These are phyloP conservation scores for Seiridium unicorne DNA, from an alignment of 2,329 filamentous ascomycete species.

Conservation along the genomic window DNA sequence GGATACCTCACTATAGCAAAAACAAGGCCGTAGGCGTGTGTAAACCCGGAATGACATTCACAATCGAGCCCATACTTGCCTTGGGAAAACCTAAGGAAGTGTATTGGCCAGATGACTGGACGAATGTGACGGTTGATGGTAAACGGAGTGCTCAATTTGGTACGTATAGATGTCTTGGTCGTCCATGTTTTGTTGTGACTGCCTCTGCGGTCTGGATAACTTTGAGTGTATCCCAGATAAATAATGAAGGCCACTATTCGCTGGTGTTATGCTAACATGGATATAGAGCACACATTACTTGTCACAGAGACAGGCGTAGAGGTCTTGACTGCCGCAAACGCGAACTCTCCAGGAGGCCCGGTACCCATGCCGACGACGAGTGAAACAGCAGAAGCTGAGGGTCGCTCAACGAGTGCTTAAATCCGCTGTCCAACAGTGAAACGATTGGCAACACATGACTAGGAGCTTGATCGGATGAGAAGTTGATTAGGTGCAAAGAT, in stretches of 20 bases:
- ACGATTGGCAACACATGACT: too few species aligned
- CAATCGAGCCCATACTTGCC: slow-evolving; percentile 96
- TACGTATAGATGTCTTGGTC: slow-evolving; percentile 36
- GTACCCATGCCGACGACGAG: slow-evolving; percentile 50
- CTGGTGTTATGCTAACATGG: slow-evolving; percentile 1
- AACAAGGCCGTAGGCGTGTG: slow-evolving; percentile 92
- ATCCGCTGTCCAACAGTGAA: too few species aligned
- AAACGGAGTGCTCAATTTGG: slow-evolving; percentile 86
- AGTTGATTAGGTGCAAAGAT: too few species aligned
- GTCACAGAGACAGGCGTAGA: slow-evolving; percentile 81
- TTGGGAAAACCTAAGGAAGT: slow-evolving; percentile 84
- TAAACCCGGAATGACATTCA: slow-evolving; percentile 95
- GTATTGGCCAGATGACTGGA: slow-evolving; percentile 98
- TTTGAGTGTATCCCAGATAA: too few species aligned
- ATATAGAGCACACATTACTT: slow-evolving; percentile 74
- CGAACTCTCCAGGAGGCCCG: slow-evolving; percentile 71
- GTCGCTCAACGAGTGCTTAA: too few species aligned
- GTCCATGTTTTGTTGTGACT: too few species aligned
- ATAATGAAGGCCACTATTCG: too few species aligned
- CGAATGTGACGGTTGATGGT: slow-evolving; percentile 84
- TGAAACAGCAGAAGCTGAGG: too few species aligned
- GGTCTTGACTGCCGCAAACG: slow-evolving; percentile 68
- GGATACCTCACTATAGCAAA: slow-evolving; percentile 93
- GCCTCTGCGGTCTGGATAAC: too few species aligned
- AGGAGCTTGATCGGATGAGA: too few species aligned